Evolutionary conservation across 2,329 filamentous ascomycete species (phyloP).

Genomic region (Fonsecaea multimorphosa): DNA sequence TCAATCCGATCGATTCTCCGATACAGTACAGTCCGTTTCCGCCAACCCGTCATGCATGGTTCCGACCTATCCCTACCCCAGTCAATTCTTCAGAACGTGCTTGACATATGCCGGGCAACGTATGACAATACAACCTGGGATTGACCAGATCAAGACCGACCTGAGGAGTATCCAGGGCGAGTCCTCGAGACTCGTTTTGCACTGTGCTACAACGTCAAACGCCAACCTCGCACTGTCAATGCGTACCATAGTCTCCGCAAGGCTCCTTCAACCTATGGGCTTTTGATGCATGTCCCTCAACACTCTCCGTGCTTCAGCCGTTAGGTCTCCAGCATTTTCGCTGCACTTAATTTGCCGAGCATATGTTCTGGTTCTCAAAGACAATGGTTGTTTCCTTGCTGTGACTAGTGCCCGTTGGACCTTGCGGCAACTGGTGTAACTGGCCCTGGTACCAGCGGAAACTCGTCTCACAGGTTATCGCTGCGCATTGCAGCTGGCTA

Average conservation of each 20-base stretch:
- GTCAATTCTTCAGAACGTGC: constrained; percentile 29
- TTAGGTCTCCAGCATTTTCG: not conserved
- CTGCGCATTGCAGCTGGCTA: not conserved
- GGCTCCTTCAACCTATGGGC: not conserved
- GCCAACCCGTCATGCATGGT: constrained; percentile 32
- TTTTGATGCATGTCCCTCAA: not conserved
- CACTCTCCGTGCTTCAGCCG: not conserved
- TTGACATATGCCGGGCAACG: constrained; percentile 36
- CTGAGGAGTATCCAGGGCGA: constrained; percentile 3
- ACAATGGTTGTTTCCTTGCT: not conserved
- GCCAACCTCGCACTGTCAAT: constrained; percentile 8
- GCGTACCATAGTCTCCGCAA: not conserved
- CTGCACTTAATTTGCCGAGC: not conserved
- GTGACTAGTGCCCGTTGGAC: not conserved
- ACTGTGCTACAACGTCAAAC: constrained; percentile 21
- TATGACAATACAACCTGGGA: constrained; percentile 34
- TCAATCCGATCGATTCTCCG: constrained; percentile 2
- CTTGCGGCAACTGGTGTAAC: not conserved
- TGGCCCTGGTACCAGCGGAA: not conserved
- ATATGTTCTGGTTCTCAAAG: not conserved
- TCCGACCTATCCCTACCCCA: constrained; percentile 22
- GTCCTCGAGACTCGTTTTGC: constrained; percentile 7
- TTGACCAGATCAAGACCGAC: constrained; percentile 17
- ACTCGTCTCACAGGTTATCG: not conserved
- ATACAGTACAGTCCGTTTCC: constrained; percentile 14